Percentiles rank a stretch among this genome's conserved stretches.
Evolutionary conservation across 179 eudicot genomes (phyloP).

Genomic region (Silene vulgaris): DNA sequence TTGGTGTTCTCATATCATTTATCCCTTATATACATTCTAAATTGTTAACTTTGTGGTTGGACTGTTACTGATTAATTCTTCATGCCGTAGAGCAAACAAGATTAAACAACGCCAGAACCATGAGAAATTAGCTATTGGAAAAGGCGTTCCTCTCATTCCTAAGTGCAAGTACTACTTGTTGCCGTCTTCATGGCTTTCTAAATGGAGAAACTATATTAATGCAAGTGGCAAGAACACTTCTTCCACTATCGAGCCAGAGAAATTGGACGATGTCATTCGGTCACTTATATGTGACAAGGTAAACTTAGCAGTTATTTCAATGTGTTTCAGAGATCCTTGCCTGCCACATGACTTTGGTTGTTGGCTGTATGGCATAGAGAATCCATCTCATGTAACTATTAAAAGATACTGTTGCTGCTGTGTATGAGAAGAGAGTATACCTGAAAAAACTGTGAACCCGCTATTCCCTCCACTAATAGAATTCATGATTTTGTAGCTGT

Average conservation of each 20-base stretch:
- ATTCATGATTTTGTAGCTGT: neutral
- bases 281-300: conserved; percentile 69
- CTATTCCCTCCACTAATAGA: neutral
- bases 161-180: conserved; percentile 65
- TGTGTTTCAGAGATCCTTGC: conserved; percentile 1
- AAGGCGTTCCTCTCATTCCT: conserved; percentile 45
- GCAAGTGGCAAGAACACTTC: conserved; percentile 63
- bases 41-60: neutral
- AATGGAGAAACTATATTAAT: conserved; percentile 71
- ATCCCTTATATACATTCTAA: neutral
- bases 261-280: conserved; percentile 42
- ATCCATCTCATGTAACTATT: neutral
- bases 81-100: conserved; percentile 68
- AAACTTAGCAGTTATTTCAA: conserved; percentile 19
- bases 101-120: conserved; percentile 78
- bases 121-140: conserved; percentile 75
- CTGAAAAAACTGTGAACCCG: neutral
- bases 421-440: neutral
- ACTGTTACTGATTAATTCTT: conserved; percentile 26
- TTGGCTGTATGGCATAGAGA: neutral
- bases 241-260: conserved; percentile 57
- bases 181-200: conserved; percentile 81
- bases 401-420: neutral
- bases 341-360: neutral
- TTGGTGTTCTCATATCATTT: neutral